Evolutionary conservation across 176 grass and related monocot species (phyloP).

Genomic region (Hsuehochloa calcarea): DNA sequence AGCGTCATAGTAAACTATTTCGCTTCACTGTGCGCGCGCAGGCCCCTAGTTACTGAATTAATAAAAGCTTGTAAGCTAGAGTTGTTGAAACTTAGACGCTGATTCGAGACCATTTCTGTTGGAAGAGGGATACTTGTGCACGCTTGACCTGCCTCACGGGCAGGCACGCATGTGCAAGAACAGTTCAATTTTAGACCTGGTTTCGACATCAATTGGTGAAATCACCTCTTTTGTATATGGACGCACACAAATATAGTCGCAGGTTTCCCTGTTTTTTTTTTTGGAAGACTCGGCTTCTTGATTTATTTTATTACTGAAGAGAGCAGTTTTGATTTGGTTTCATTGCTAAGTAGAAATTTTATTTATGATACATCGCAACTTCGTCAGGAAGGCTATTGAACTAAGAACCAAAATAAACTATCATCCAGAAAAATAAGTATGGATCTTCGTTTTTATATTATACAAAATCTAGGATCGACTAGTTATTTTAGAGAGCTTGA

Average conservation of each 20-base stretch:
- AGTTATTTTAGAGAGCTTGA: neutral
- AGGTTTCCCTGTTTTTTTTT: neutral
- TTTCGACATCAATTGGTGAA: slow-evolving; percentile 20
- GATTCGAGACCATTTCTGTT: slow-evolving; percentile 30
- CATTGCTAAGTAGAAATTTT: neutral
- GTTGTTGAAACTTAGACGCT: slow-evolving; percentile 30
- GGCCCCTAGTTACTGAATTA: no score
- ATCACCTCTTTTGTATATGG: neutral
- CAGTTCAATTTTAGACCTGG: slow-evolving; percentile 22
- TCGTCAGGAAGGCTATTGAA: neutral
- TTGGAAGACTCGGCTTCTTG: neutral
- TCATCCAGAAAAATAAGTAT: neutral
- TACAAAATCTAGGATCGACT: neutral
- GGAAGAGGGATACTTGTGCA: neutral
- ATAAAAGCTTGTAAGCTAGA: neutral
- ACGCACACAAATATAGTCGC: neutral
- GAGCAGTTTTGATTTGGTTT: neutral
- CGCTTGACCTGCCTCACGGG: slow-evolving; percentile 11
- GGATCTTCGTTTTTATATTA: neutral
- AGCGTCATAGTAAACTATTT: no score
- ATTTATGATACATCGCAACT: neutral
- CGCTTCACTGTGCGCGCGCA: no score
- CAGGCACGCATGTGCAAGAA: neutral
- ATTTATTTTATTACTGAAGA: neutral
- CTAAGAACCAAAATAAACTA: neutral